phyloP scores from a whole-genome alignment of 306 rosid species.

The Geum urbanum region DNA sequence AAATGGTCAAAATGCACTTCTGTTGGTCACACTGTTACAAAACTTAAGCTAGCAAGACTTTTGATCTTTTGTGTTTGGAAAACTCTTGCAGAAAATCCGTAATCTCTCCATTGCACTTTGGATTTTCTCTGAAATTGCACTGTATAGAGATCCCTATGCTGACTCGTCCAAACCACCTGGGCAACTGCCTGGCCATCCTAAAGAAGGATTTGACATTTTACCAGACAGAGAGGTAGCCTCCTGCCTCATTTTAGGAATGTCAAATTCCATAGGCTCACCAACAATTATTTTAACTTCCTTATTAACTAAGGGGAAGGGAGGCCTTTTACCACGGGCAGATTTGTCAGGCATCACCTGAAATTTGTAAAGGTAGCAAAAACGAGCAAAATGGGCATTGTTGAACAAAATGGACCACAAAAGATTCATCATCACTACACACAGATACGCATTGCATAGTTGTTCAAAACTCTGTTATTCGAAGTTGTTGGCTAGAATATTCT shows the following conservation, averaged over 20 bases:
- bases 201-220: constrained; percentile 31
- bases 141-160: constrained; percentile 65
- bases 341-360: constrained; percentile 89
- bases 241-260: constrained; percentile 60
- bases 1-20: neutral
- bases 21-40: neutral
- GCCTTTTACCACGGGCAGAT: constrained; percentile 59
- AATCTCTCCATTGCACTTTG: constrained; percentile 60
- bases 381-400: constrained; percentile 31
- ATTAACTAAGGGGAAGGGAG: constrained; percentile 66
- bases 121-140: constrained; percentile 60
- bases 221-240: constrained; percentile 50
- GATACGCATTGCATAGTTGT: neutral
- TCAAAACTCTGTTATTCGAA: neutral
- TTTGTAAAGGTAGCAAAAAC: constrained; percentile 23
- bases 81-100: constrained; percentile 37
- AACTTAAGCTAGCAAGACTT: constrained; percentile 5
- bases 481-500: neutral
- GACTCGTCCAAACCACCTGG: constrained; percentile 66
- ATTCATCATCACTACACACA: constrained; percentile 7
- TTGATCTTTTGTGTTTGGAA: constrained; percentile 26
- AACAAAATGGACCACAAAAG: constrained; percentile 16
- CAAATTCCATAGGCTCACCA: constrained; percentile 79
- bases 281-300: constrained; percentile 61
- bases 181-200: constrained; percentile 59